Evolutionary conservation across 768 basidiomycete species (phyloP).

Genomic region (Lentinula edodes): DNA sequence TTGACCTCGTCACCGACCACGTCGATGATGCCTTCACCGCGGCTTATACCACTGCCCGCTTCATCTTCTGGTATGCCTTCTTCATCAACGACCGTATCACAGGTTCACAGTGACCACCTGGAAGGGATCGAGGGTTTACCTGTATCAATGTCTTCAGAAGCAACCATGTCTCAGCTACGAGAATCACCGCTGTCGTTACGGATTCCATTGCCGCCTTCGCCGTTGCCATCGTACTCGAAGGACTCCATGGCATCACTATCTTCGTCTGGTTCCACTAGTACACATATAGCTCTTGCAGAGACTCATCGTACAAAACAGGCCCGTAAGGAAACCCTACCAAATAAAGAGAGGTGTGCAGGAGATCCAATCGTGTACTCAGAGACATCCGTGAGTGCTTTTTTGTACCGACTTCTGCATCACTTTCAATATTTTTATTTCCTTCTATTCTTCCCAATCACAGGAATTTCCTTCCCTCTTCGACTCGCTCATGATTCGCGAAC

Average conservation of each 20-base stretch:
- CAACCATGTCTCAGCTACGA: neutral
- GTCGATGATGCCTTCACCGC: neutral
- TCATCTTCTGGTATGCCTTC: too few relatives aligned
- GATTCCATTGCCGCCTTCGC: neutral
- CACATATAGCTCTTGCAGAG: neutral
- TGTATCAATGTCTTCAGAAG: neutral
- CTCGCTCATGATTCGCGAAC: slow-evolving; percentile 79
- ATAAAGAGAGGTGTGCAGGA: slow-evolving; percentile 45
- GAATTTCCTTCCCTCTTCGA: slow-evolving; percentile 33
- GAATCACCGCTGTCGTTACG: neutral
- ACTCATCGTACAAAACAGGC: neutral
- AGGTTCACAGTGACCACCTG: neutral
- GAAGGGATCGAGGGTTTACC: neutral
- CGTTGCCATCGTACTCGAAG: neutral
- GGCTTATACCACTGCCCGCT: neutral
- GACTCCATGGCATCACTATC: neutral
- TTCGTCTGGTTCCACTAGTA: neutral
- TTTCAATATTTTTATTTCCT: neutral
- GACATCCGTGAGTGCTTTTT: neutral
- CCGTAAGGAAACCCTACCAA: neutral
- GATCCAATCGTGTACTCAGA: slow-evolving; percentile 52
- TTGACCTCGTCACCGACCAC: neutral
- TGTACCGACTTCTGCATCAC: neutral
- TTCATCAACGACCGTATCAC: neutral
- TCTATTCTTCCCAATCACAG: neutral